These are phyloP conservation scores for Sclerotinia spermophila DNA, from an alignment of 2,329 filamentous ascomycete genomes.

Conservation along the genomic window DNA sequence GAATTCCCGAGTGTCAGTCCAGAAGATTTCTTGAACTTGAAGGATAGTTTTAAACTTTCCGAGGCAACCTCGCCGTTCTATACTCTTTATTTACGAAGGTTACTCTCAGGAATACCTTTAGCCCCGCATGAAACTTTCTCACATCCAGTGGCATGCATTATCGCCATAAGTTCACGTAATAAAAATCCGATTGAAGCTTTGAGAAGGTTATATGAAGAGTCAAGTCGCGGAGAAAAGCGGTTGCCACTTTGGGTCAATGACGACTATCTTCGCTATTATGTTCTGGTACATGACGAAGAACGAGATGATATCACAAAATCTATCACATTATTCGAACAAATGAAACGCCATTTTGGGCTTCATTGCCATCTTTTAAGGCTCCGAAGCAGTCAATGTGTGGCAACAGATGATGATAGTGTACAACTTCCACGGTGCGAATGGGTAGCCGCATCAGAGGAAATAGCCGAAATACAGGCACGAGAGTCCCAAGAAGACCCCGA, in stretches of 20 bases:
- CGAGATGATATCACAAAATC: slow-evolving; percentile 88
- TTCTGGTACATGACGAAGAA: slow-evolving; percentile 95
- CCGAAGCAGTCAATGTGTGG: slow-evolving; percentile 77
- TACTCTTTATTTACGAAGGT: slow-evolving; percentile 74
- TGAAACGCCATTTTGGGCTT: slow-evolving; percentile 97
- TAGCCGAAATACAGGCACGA: slow-evolving; percentile 66
- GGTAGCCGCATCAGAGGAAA: slow-evolving; percentile 82
- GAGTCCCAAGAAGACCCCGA: slow-evolving; percentile 68
- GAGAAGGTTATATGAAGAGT: slow-evolving; percentile 76
- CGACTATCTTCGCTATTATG: slow-evolving; percentile 93
- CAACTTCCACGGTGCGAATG: slow-evolving; percentile 79
- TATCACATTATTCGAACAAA: slow-evolving; percentile 89
- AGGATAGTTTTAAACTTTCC: slow-evolving; percentile 32
- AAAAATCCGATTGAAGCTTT: slow-evolving; percentile 81
- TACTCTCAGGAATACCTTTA: slow-evolving; percentile 75
- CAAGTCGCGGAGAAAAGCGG: slow-evolving; percentile 69
- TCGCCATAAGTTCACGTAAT: slow-evolving; percentile 90
- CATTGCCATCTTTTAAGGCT: slow-evolving; percentile 90
- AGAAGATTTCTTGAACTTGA: slow-evolving; percentile 40
- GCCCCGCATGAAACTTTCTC: slow-evolving; percentile 88
- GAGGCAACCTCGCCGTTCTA: slow-evolving; percentile 71
- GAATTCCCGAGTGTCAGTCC: slow-evolving; percentile 34
- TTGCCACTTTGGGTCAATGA: slow-evolving; percentile 84
- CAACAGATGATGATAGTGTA: slow-evolving; percentile 88
- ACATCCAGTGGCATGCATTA: slow-evolving; percentile 90